Percentiles rank a stretch among this genome's conserved stretches.
Conservation (phyloP, 148 eudicot genomes). For the Persicaria maculosa region DNA sequence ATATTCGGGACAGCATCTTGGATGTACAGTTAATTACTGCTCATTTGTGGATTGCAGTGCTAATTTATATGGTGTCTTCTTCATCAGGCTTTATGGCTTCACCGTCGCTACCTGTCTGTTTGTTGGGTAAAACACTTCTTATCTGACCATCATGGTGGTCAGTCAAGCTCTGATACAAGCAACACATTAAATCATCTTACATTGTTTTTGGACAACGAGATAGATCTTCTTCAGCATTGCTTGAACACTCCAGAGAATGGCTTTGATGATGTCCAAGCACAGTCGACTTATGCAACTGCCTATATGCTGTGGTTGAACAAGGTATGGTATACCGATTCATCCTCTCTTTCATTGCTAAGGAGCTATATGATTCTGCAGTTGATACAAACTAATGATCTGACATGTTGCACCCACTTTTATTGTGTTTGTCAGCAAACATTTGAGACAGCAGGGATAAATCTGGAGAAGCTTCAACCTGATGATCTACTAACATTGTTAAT, state of each 20-base stretch:
- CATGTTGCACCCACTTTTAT: neutral
- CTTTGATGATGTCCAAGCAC: conserved; percentile 70
- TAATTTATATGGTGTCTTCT: no score
- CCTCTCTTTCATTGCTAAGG: neutral
- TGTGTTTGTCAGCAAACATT: conserved; percentile 35
- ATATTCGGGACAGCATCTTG: no score
- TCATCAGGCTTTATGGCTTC: no score
- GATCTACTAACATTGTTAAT: conserved; percentile 32
- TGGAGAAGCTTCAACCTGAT: conserved; percentile 23
- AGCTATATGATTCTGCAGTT: no score
- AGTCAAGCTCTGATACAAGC: conserved; percentile 25
- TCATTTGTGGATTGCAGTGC: no score
- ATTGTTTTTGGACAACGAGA: conserved; percentile 36
- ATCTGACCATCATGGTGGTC: conserved; percentile 1
- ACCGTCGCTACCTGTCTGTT: no score
- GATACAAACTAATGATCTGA: no score
- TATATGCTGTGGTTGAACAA: conserved; percentile 58
- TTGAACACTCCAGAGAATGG: conserved; percentile 34
- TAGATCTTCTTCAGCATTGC: conserved; percentile 39
- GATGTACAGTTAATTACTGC: no score
- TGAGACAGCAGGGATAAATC: conserved; percentile 17
- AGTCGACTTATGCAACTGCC: conserved; percentile 46
- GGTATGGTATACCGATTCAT: conserved; percentile 27
- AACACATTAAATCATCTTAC: conserved; percentile 14
- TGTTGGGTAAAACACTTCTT: no score